A percentile compares a stretch with the other conserved stretches of the same genome.
phyloP scores from a whole-genome alignment of 2,329 filamentous ascomycete species.

The Pseudogymnoascus pannorum region DNA sequence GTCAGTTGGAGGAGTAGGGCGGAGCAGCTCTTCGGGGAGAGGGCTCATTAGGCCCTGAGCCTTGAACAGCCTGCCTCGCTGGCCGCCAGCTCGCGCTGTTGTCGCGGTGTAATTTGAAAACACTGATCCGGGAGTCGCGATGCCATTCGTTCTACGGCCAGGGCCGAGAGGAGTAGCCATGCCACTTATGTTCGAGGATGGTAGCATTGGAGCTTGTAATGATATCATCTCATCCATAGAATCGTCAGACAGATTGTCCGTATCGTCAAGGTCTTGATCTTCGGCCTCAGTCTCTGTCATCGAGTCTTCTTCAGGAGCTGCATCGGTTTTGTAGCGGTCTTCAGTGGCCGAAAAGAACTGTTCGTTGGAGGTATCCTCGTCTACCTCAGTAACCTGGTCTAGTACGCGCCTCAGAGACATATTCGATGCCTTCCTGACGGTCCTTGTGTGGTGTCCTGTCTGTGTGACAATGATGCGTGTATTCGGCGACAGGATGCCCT shows the following conservation, averaged over 20 bases:
- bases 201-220: conserved; percentile 69
- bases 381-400: conserved; percentile 53
- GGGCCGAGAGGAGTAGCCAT: conserved; percentile 74
- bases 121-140: conserved; percentile 77
- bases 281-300: conserved; percentile 56
- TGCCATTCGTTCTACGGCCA: conserved; percentile 63
- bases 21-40: conserved; percentile 70
- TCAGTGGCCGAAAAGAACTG: conserved; percentile 90
- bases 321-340: conserved; percentile 56
- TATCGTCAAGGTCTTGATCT: conserved; percentile 54
- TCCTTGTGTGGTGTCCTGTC: conserved; percentile 50
- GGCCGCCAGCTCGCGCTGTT: conserved; percentile 66
- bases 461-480: conserved; percentile 80
- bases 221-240: conserved; percentile 92
- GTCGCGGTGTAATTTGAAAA: conserved; percentile 83
- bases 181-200: conserved; percentile 69
- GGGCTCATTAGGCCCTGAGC: conserved; percentile 65
- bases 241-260: conserved; percentile 78
- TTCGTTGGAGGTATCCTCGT: conserved; percentile 81
- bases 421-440: conserved; percentile 38
- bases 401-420: conserved; percentile 44
- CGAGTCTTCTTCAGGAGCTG: conserved; percentile 46
- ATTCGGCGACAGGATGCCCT: conserved; percentile 67
- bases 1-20: conserved; percentile 67
- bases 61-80: conserved; percentile 74